These are phyloP conservation scores for Backusella tarrabulga DNA, from an alignment of 192 early-diverging fungal species.

Conservation along the genomic window DNA sequence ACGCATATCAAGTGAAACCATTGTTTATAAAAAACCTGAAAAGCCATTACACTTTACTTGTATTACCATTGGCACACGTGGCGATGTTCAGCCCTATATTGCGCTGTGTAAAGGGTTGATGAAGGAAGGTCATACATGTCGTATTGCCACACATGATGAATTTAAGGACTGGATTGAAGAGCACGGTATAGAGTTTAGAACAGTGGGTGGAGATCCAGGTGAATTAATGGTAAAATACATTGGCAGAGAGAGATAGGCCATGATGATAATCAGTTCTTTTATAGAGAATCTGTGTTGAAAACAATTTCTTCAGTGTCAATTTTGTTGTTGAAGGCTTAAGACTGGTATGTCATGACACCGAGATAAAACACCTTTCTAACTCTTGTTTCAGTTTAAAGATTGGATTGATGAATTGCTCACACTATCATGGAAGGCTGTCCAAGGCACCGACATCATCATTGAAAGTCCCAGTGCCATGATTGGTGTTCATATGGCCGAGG, in stretches of 20 bases:
- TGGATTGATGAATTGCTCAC: conserved; percentile 64
- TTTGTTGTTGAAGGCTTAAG: conserved; percentile 59
- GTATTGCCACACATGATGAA: conserved; percentile 68
- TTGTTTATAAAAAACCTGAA: conserved; percentile 34
- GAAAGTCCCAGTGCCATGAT: conserved; percentile 67
- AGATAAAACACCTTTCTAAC: neutral
- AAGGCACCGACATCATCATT: conserved; percentile 66
- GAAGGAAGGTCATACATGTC: conserved; percentile 59
- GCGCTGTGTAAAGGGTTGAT: conserved; percentile 65
- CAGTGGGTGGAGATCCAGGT: conserved; percentile 61
- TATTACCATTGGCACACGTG: conserved; percentile 71
- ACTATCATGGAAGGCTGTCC: conserved; percentile 54
- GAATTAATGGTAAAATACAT: conserved; percentile 49
- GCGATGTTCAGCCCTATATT: conserved; percentile 76
- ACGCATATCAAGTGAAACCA: neutral
- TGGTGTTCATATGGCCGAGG: conserved; percentile 71
- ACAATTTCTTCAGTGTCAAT: conserved; percentile 63
- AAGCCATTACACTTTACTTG: conserved; percentile 60
- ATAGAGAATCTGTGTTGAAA: conserved; percentile 60
- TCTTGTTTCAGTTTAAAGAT: conserved; percentile 44
- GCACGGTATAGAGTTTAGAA: conserved; percentile 67
- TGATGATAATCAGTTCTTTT: no score
- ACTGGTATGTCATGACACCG: conserved; percentile 7
- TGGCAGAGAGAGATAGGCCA: no score
- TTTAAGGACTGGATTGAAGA: conserved; percentile 63